phyloP scores from a whole-genome alignment of 257 asterid genomes.

The Hygrophila difformis region DNA sequence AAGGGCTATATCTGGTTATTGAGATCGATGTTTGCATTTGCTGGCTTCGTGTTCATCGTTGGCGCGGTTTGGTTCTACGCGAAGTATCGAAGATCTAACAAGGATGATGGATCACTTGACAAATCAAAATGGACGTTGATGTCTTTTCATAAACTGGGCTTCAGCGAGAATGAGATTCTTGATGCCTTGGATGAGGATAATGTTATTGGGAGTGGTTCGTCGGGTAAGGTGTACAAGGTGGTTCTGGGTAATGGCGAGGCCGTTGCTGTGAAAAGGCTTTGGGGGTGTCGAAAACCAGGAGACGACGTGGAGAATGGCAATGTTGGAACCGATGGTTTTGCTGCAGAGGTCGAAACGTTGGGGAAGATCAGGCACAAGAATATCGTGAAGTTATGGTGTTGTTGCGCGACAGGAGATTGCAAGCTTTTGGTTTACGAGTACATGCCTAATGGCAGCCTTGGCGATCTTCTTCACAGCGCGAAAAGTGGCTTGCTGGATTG shows the following conservation, averaged over 20 bases:
- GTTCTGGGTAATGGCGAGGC: conserved; percentile 60
- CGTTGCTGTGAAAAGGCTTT: conserved; percentile 89
- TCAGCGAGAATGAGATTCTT: conserved; percentile 66
- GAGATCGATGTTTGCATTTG: conserved; percentile 47
- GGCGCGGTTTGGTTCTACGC: conserved; percentile 65
- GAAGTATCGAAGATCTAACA: conserved; percentile 44
- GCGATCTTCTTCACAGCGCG: conserved; percentile 76
- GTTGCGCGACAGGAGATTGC: conserved; percentile 65
- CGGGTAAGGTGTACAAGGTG: conserved; percentile 95
- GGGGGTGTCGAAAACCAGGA: conserved; percentile 43
- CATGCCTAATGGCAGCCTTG: conserved; percentile 92
- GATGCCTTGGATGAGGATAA: conserved; percentile 85
- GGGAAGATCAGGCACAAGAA: conserved; percentile 96
- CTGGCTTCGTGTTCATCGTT: conserved; percentile 50
- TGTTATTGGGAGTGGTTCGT: conserved; percentile 76
- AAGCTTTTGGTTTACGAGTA: conserved; percentile 88
- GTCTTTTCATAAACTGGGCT: conserved; percentile 88
- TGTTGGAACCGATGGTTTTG: conserved; percentile 45
- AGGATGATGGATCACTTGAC: conserved; percentile 33
- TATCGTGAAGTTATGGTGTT: conserved; percentile 86
- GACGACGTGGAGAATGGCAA: conserved; percentile 63
- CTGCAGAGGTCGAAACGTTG: conserved; percentile 78
- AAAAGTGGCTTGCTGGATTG: conserved; percentile 74
- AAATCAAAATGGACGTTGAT: conserved; percentile 80
- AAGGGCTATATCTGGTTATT: conserved; percentile 56